A percentile compares a stretch with the other conserved stretches of the same genome.
These are phyloP conservation scores for Gastrodia elata DNA, from an alignment of 106 monocot genomes.

Conservation along the genomic window DNA sequence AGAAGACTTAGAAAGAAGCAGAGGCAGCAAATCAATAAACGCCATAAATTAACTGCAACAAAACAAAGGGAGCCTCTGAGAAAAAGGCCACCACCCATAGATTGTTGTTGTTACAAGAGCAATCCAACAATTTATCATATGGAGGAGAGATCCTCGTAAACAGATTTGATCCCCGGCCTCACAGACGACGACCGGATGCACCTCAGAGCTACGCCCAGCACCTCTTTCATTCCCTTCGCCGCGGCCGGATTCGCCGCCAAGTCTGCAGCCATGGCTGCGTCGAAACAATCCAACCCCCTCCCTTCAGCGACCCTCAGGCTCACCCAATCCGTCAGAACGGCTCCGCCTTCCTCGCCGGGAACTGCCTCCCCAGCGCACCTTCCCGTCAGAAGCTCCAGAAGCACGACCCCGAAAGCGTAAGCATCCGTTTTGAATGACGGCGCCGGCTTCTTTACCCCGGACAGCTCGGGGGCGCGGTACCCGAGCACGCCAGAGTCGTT, in stretches of 20 bases:
- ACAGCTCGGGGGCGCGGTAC: constrained; percentile 84
- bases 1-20: no score
- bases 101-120: no score
- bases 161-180: constrained; percentile 84
- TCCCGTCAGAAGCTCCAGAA: constrained; percentile 83
- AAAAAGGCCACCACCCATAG: no score
- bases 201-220: constrained; percentile 82
- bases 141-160: constrained; percentile 94
- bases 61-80: no score
- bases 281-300: constrained; percentile 73
- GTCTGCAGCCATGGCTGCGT: constrained; percentile 41
- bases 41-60: no score
- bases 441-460: constrained; percentile 64
- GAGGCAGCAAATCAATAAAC: no score
- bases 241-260: constrained; percentile 11
- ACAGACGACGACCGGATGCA: constrained; percentile 77
- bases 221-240: constrained; percentile 64
- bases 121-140: no score
- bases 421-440: constrained; percentile 87
- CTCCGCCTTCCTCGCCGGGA: constrained; percentile 69
- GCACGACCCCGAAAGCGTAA: constrained; percentile 75
- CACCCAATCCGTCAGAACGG: constrained; percentile 81
- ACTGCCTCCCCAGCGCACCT: constrained; percentile 85
- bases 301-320: constrained; percentile 73
- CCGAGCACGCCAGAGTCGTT: constrained; percentile 65